Evolutionary conservation across 1,139 yeast genomes (phyloP), one percentile per base, ranked within the genome.

Genomic region (Yamadazyma dendronema): DNA sequence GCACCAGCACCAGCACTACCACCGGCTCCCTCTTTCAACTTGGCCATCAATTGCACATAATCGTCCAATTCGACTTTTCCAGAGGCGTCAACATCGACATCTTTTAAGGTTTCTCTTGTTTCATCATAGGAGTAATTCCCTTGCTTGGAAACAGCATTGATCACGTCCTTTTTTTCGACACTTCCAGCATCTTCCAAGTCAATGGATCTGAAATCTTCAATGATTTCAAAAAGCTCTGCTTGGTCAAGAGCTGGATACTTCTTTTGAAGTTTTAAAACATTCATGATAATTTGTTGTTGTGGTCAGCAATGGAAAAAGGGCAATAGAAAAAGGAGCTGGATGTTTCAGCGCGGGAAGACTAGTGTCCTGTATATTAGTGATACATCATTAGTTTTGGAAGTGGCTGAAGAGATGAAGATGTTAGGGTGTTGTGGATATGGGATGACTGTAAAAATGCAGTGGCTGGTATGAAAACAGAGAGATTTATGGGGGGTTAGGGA

Each of bases 11-110:
- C 13, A 60, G 54, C 7, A 52, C 52, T 6, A 49, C 42, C 9
- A 7, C 17, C 8, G 11, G 60, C 53, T 15, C 49, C 48, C 42
- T 77, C 86, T 53, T 80, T 81, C 47, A 84, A 66, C 49, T 82
- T 83, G 11, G 90, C 84, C 42, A 81, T 72, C 54, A 92, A 76
- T 57, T 88, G 96, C 28, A 92, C 97, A 57, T 81, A 94, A 59
- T 92, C 99, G 42, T 94, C 99, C 55, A 92, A 69, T 60, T 94
- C 99, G 38, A 92, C 97, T 54, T 87, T 89, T 14, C 98, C 99
- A 9, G 95, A 84, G 7, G 98, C 96, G 63, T 92, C 99, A 30
- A 92, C 95, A 50, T 85, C 84, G 35, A 89, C 97, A 32, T 74
- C 77, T 57, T 90, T 92, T 58, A 92, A 75, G 2, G 97, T 86